These are phyloP conservation scores for Calocybe gangraenosa DNA, from an alignment of 768 basidiomycete genomes.

Conservation along the genomic window DNA sequence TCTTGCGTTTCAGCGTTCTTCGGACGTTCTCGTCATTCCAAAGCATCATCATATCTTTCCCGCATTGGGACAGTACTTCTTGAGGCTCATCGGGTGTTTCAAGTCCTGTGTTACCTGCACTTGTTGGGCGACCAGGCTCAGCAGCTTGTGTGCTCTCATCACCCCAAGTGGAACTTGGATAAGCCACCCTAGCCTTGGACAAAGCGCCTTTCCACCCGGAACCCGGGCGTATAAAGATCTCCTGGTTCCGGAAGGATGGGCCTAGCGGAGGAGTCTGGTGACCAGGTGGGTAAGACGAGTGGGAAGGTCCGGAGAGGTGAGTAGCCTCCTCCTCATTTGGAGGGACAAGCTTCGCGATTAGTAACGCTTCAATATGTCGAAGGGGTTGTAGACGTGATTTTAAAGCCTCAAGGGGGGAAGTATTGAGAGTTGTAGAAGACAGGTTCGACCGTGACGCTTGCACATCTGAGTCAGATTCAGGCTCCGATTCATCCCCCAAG, in stretches of 20 bases:
- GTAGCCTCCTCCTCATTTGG: slow-evolving; percentile 58
- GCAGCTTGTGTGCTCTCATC: slow-evolving; percentile 11
- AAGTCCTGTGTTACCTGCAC: slow-evolving; percentile 41
- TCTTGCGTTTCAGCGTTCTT: slow-evolving; percentile 49
- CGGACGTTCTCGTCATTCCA: slow-evolving; percentile 65
- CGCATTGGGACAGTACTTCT: slow-evolving; percentile 53
- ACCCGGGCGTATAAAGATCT: slow-evolving; percentile 63
- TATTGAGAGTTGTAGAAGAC: slow-evolving; percentile 21
- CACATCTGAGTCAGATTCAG: slow-evolving; percentile 21
- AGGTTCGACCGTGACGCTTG: slow-evolving; percentile 21
- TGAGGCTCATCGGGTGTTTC: slow-evolving; percentile 57
- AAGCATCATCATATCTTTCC: slow-evolving; percentile 59
- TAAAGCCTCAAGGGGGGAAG: slow-evolving; percentile 48
- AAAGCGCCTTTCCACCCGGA: slow-evolving; percentile 62
- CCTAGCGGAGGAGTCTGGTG: slow-evolving; percentile 13
- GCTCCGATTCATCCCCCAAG: slow-evolving; percentile 20
- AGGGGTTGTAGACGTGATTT: slow-evolving; percentile 62
- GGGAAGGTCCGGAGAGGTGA: slow-evolving; percentile 27
- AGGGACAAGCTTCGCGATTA: slow-evolving; percentile 68
- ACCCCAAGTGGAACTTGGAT: slow-evolving; percentile 23
- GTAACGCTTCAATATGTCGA: slow-evolving; percentile 62
- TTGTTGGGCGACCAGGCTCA: slow-evolving; percentile 31
- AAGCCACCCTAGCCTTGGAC: slow-evolving; percentile 37
- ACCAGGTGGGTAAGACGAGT: slow-evolving; percentile 16
- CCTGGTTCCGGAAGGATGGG: slow-evolving; percentile 33